phyloP scores from a whole-genome alignment of 257 asterid species.

The Prunella vulgaris region DNA sequence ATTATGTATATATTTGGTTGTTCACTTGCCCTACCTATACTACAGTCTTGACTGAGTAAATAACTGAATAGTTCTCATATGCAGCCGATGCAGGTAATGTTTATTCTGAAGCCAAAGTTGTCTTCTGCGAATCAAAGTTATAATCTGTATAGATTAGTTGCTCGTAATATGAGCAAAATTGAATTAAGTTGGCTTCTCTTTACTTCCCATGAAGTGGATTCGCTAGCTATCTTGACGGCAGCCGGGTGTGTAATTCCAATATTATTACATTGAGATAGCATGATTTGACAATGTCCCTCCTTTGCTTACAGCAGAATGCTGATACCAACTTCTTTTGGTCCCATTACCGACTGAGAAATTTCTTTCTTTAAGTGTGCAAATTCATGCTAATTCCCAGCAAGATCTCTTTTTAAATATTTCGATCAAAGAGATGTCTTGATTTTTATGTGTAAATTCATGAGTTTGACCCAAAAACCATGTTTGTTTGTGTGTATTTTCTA shows the following conservation, averaged over 20 bases:
- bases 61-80: background rate
- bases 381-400: too few relatives aligned
- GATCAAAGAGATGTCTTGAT: background rate
- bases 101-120: conserved; percentile 45
- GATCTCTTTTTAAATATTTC: background rate
- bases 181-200: background rate
- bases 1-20: background rate
- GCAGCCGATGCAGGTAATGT: conserved; percentile 72
- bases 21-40: background rate
- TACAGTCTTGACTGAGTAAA: too few relatives aligned
- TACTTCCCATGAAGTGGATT: background rate
- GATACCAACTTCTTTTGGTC: background rate
- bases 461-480: background rate
- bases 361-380: too few relatives aligned
- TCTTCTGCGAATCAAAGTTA: conserved; percentile 57
- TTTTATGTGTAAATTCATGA: background rate
- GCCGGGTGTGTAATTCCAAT: background rate
- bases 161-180: background rate
- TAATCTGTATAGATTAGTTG: conserved; percentile 16
- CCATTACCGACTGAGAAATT: background rate
- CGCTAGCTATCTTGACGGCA: background rate
- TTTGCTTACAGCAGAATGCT: background rate
- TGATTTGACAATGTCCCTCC: background rate
- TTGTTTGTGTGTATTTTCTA: background rate
- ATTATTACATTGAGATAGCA: background rate